These are phyloP conservation scores for Amborella trichopoda DNA, from an alignment of 164 flowering plant species.

Conservation along the genomic window DNA sequence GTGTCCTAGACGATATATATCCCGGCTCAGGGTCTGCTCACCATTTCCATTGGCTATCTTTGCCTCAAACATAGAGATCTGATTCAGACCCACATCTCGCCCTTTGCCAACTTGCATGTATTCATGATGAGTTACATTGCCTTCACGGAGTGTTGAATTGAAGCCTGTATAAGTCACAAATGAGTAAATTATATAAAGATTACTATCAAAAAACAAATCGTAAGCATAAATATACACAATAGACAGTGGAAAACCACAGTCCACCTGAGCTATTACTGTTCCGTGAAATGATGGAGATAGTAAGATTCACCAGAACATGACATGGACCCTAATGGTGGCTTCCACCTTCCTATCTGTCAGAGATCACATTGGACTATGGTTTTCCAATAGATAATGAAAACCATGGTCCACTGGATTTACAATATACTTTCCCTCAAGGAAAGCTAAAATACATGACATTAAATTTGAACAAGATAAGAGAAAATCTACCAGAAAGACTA, in stretches of 20 bases:
- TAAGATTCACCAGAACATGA: too few species aligned
- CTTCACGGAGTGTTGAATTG: constrained; percentile 94
- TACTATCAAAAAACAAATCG: background rate
- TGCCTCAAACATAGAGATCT: constrained; percentile 93
- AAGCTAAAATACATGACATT: too few species aligned
- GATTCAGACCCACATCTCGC: constrained; percentile 97
- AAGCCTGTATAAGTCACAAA: constrained; percentile 40
- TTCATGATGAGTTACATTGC: constrained; percentile 98
- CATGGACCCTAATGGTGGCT: too few species aligned
- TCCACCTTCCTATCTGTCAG: too few species aligned
- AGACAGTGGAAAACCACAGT: too few species aligned
- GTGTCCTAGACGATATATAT: constrained; percentile 89
- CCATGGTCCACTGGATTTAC: too few species aligned
- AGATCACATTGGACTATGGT: too few species aligned
- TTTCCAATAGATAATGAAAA: too few species aligned
- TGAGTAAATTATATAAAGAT: background rate
- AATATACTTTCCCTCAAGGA: too few species aligned
- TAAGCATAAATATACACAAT: background rate
- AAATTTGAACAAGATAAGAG: too few species aligned
- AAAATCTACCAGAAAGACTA: background rate
- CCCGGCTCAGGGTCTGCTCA: constrained; percentile 95
- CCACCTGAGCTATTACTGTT: too few species aligned
- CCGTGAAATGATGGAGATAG: too few species aligned
- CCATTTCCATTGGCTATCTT: constrained; percentile 98
- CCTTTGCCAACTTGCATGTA: constrained; percentile 99